Conservation (phyloP, 1,284 basidiomycete genomes). For the Rhodotorula sp. region DNA sequence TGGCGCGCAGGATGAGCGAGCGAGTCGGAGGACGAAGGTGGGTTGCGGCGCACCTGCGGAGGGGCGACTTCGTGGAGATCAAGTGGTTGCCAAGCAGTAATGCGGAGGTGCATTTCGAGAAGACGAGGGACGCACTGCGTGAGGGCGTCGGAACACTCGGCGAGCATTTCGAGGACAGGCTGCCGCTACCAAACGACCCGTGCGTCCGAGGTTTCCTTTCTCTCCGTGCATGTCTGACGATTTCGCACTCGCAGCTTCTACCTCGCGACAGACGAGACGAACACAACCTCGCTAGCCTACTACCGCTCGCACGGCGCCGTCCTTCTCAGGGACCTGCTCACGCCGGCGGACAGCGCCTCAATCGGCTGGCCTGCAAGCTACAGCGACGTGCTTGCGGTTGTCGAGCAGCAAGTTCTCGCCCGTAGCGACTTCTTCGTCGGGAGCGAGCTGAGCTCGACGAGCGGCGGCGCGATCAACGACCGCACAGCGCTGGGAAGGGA, state of each 20-base stretch:
- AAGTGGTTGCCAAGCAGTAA: slow-evolving; percentile 47
- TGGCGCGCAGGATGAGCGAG: slow-evolving; percentile 52
- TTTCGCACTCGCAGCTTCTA: slow-evolving; percentile 51
- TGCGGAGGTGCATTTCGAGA: slow-evolving; percentile 52
- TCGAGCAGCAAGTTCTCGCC: slow-evolving; percentile 56
- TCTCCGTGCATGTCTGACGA: background rate
- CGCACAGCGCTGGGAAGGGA: slow-evolving; percentile 3
- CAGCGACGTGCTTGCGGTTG: slow-evolving; percentile 56
- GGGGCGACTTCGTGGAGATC: slow-evolving; percentile 55
- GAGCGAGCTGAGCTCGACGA: slow-evolving; percentile 55
- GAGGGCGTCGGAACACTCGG: slow-evolving; percentile 48
- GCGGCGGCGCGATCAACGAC: slow-evolving; percentile 56
- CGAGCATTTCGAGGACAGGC: slow-evolving; percentile 17
- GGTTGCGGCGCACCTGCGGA: slow-evolving; percentile 58
- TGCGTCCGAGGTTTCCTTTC: slow-evolving; percentile 29
- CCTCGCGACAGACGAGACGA: slow-evolving; percentile 58
- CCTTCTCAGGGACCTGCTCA: slow-evolving; percentile 56
- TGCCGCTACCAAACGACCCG: slow-evolving; percentile 45
- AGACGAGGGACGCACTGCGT: slow-evolving; percentile 51
- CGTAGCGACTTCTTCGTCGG: slow-evolving; percentile 57
- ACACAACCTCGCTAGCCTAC: slow-evolving; percentile 50
- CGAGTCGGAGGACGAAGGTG: slow-evolving; percentile 54
- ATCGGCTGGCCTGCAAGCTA: slow-evolving; percentile 57
- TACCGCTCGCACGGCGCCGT: slow-evolving; percentile 53
- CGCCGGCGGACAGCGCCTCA: slow-evolving; percentile 53